Evolutionary conservation across 192 early-diverging fungal genomes (phyloP).

Genomic region (Linnemannia exigua): DNA sequence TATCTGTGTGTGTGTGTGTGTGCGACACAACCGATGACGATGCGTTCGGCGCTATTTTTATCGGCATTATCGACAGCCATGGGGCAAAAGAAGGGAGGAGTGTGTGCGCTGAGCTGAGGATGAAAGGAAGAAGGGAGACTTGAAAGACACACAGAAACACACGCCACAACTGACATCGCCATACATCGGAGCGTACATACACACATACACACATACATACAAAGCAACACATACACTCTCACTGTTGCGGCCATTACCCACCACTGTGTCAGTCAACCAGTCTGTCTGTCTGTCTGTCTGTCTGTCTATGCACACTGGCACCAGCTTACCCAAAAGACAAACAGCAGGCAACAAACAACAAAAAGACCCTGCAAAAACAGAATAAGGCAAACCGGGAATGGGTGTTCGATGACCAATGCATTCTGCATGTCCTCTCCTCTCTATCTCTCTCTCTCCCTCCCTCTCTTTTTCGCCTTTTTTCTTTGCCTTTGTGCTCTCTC

Average conservation of each 20-base stretch:
- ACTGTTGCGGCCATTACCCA: not conserved
- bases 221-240: not conserved
- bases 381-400: not conserved
- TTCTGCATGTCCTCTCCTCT: not conserved
- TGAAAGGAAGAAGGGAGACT: too few relatives aligned
- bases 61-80: constrained; percentile 5
- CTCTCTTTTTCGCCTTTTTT: not conserved
- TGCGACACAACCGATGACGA: constrained; percentile 2
- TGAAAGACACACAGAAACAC: too few relatives aligned
- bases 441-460: not conserved
- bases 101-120: constrained; percentile 4
- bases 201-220: not conserved
- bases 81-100: not conserved
- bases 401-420: not conserved
- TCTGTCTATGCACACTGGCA: not conserved
- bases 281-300: too few relatives aligned
- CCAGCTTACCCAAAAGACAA: not conserved
- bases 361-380: not conserved
- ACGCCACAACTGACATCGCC: not conserved
- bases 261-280: not conserved
- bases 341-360: not conserved
- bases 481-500: too few relatives aligned
- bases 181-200: not conserved
- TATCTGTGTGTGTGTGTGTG: not conserved
- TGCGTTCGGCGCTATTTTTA: constrained; percentile 1